Percentiles rank a stretch among this genome's conserved stretches.
These are phyloP conservation scores for Botrytis deweyae DNA, from an alignment of 2,329 filamentous ascomycete genomes.

Conservation along the genomic window DNA sequence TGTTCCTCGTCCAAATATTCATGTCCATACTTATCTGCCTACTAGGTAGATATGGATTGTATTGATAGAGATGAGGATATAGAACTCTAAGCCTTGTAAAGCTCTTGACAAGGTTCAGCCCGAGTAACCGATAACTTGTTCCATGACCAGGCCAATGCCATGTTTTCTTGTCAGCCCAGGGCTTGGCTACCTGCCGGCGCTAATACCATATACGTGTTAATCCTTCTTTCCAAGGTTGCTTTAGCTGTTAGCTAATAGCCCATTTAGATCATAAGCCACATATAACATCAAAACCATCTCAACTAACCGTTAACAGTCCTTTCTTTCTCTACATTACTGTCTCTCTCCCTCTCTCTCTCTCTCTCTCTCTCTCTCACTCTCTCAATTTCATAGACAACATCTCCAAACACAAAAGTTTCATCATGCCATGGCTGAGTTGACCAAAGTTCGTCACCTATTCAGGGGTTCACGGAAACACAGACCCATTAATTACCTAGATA, in stretches of 20 bases:
- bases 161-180: neutral
- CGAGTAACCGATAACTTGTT: neutral
- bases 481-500: neutral
- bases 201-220: neutral
- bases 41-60: neutral
- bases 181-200: conserved; percentile 14
- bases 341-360: neutral
- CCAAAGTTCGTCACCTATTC: neutral
- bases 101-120: neutral
- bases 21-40: neutral
- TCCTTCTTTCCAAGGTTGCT: neutral
- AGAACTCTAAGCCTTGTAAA: neutral
- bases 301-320: neutral
- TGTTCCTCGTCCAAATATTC: neutral
- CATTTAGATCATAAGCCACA: neutral
- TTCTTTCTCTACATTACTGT: neutral
- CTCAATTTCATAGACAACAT: neutral
- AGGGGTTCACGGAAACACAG: neutral
- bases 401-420: neutral
- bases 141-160: too few relatives aligned
- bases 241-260: neutral
- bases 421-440: neutral
- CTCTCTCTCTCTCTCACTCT: neutral
- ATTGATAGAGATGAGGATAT: neutral
- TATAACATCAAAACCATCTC: neutral